Percentiles rank a stretch among this genome's conserved stretches.
Evolutionary conservation across 31 red algal species (phyloP).

Genomic region (Asparagopsis taxiformis): DNA sequence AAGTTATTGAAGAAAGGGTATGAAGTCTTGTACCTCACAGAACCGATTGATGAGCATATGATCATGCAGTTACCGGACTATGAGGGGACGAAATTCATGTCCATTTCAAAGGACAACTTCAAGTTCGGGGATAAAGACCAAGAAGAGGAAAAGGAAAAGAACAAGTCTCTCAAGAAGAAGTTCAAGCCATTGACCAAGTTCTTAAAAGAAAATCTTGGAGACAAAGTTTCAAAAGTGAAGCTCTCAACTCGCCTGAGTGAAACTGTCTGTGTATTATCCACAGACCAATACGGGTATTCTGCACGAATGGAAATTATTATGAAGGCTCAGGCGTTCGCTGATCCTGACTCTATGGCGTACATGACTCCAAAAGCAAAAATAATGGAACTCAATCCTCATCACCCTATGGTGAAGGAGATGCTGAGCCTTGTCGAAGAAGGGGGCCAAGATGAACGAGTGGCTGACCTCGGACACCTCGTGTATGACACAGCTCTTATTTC

Average conservation of each 20-base stretch:
- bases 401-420: conserved; percentile 83
- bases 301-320: conserved; percentile 93
- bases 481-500: conserved; percentile 90
- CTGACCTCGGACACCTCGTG: conserved; percentile 74
- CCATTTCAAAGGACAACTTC: conserved; percentile 90
- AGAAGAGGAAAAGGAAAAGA: conserved; percentile 77
- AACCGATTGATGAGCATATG: conserved; percentile 98
- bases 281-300: conserved; percentile 90
- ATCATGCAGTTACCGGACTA: conserved; percentile 86
- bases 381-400: conserved; percentile 92
- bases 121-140: conserved; percentile 91
- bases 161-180: conserved; percentile 68
- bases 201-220: conserved; percentile 71
- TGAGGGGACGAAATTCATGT: conserved; percentile 91
- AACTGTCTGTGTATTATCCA: conserved; percentile 80
- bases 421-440: conserved; percentile 25
- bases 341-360: conserved; percentile 85
- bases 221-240: conserved; percentile 90
- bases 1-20: conserved; percentile 85
- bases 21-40: conserved; percentile 90
- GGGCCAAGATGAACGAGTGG: conserved; percentile 56
- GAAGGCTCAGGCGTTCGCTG: conserved; percentile 94
- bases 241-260: conserved; percentile 77
- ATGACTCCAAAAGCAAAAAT: conserved; percentile 91
- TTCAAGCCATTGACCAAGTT: conserved; percentile 87